Conservation (phyloP, 768 basidiomycete genomes). For the Tephrocybe sp. region DNA sequence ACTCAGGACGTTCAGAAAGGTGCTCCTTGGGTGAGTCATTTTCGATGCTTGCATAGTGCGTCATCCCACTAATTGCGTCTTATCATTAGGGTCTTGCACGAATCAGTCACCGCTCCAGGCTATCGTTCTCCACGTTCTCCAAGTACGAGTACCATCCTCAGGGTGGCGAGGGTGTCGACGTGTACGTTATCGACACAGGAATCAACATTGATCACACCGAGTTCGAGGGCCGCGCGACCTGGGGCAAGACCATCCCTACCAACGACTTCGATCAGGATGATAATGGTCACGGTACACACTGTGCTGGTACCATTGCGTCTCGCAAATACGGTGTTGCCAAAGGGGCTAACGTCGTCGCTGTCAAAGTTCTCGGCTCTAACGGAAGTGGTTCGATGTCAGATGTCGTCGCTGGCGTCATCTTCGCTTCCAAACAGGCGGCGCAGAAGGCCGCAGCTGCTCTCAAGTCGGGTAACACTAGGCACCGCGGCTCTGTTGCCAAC, state of each 20-base stretch:
- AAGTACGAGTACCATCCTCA: slow-evolving; percentile 68
- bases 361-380: slow-evolving; percentile 92
- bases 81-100: slow-evolving; percentile 86
- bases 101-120: slow-evolving; percentile 79
- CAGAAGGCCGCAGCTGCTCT: slow-evolving; percentile 58
- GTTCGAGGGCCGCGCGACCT: slow-evolving; percentile 84
- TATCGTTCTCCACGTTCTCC: slow-evolving; percentile 79
- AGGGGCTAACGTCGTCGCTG: slow-evolving; percentile 82
- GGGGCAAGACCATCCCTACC: slow-evolving; percentile 90
- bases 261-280: slow-evolving; percentile 86
- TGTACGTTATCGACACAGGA: slow-evolving; percentile 85
- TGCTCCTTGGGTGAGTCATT: slow-evolving; percentile 79
- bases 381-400: slow-evolving; percentile 96
- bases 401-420: slow-evolving; percentile 85
- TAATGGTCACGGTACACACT: slow-evolving; percentile 95
- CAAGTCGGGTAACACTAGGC: slow-evolving; percentile 75
- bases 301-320: slow-evolving; percentile 95
- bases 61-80: slow-evolving; percentile 15
- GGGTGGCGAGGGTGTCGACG: slow-evolving; percentile 94
- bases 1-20: slow-evolving; percentile 64
- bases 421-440: slow-evolving; percentile 58
- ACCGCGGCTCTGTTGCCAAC: slow-evolving; percentile 96
- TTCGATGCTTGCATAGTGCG: not conserved
- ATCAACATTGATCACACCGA: slow-evolving; percentile 85
- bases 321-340: slow-evolving; percentile 95